Evolutionary conservation across 2,329 filamentous ascomycete genomes (phyloP), one percentile per base, ranked within the genome.

Genomic region (Epichloe hybrida): DNA sequence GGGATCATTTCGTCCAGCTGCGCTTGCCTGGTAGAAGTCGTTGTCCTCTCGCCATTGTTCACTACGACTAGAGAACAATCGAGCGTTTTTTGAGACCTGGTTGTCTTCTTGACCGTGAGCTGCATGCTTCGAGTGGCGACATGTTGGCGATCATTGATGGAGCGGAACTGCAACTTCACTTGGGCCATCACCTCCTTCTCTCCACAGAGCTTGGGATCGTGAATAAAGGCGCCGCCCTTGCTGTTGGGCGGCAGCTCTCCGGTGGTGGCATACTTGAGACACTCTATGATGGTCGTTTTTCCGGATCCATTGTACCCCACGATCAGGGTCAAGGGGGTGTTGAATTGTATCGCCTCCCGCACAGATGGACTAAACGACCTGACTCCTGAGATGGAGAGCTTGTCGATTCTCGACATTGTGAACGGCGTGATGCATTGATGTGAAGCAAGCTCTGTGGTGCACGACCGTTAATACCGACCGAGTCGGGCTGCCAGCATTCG

Each of bases 261-360:
- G 7, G 90, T 96, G 17, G 94, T 96, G 49, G 88, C 90, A 81
- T 96, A 98, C 65, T 96, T 96, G 62, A 98, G 84, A 65, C 89
- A 95, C 68, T 98, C 93, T 68, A 98, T 98, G 63, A 98, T 95
- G 52, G 93, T 97, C 9, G 93, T 98, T 72, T 98, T 98, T 55
- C 93, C 93, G 1, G 91, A 97, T 50, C 93, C 93, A 71, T 98
- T 98, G 69, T 89, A 88, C 52, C 93, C 93, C 52, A 98, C 94
- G 58, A 98, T 98, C 55, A 98, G 77, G 12, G 93, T 98, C 51
- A 98, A 76, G 27, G 93, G 94, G 0, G 87, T 85, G 57, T 89
- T 83, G 66, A 98, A 97, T 58, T 85, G 77, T 55, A 97, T 95
- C 38, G 79, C 84, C 69, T 96, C 86, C 56, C 77, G 77, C 53